These are phyloP conservation scores for Diversispora epigaea DNA, from an alignment of 192 early-diverging fungal species.

Conservation along the genomic window DNA sequence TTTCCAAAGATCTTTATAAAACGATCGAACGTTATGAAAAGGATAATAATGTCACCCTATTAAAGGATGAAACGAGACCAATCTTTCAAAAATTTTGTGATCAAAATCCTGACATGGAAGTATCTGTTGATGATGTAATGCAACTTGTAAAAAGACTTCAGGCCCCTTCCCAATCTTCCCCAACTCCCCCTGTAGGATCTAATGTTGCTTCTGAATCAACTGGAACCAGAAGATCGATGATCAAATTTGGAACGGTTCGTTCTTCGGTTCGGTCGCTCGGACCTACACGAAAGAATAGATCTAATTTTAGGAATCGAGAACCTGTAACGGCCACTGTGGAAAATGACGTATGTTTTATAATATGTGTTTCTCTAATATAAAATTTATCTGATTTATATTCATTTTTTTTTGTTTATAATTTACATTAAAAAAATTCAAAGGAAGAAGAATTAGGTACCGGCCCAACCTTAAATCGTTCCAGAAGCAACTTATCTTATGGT, in stretches of 20 bases:
- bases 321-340: neutral
- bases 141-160: slow-evolving; percentile 36
- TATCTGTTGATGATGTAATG: slow-evolving; percentile 47
- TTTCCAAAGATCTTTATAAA: slow-evolving; percentile 37
- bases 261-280: neutral
- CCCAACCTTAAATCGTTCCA: neutral
- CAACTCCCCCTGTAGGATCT: slow-evolving; percentile 32
- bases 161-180: slow-evolving; percentile 24
- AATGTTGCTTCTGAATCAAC: slow-evolving; percentile 17
- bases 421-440: too few relatives aligned
- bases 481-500: neutral
- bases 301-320: too few relatives aligned
- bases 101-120: slow-evolving; percentile 44
- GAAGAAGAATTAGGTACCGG: neutral
- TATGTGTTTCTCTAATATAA: too few relatives aligned
- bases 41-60: slow-evolving; percentile 29
- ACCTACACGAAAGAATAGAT: too few relatives aligned
- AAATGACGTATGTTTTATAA: slow-evolving; percentile 1
- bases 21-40: slow-evolving; percentile 40
- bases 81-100: slow-evolving; percentile 38
- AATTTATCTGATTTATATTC: too few relatives aligned
- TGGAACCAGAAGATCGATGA: slow-evolving; percentile 22
- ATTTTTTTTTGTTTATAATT: too few relatives aligned
- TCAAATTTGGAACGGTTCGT: slow-evolving; percentile 18
- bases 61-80: slow-evolving; percentile 39